These are phyloP conservation scores for Eremothecium gossypii DNA, from an alignment of 1,139 yeast genomes.

Conservation along the genomic window DNA sequence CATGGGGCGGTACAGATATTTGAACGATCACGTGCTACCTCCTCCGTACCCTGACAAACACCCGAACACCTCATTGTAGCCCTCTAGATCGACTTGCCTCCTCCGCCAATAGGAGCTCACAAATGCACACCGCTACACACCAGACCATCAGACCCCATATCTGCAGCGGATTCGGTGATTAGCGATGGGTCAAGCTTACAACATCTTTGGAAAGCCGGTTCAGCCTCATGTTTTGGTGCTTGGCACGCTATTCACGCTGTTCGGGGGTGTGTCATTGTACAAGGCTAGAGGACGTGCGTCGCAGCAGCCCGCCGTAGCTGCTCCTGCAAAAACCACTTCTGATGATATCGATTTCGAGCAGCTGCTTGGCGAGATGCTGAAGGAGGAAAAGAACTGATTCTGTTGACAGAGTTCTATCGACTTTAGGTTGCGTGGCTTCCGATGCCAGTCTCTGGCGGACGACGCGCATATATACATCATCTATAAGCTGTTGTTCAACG, in stretches of 20 bases:
- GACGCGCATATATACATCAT: neutral
- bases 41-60: too few relatives aligned
- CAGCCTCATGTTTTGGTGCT: slow-evolving; percentile 42
- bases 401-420: neutral
- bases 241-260: slow-evolving; percentile 31
- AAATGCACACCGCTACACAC: too few relatives aligned
- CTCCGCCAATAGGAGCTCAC: too few relatives aligned
- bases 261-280: slow-evolving; percentile 25
- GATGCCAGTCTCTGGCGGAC: neutral
- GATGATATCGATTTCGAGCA: neutral
- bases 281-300: neutral
- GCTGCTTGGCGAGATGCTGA: neutral
- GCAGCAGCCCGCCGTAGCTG: too few relatives aligned
- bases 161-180: neutral
- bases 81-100: too few relatives aligned
- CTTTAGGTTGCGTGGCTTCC: neutral
- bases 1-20: too few relatives aligned
- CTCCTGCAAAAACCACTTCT: neutral
- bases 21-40: too few relatives aligned
- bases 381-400: neutral
- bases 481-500: neutral
- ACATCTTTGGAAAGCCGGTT: slow-evolving; percentile 54
- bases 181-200: slow-evolving; percentile 52
- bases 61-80: too few relatives aligned
- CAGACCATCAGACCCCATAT: too few relatives aligned